Percentiles rank a stretch among this genome's conserved stretches.
Evolutionary conservation across 495 filamentous ascomycete species (phyloP).

Genomic region (Hypoxylon cercidicola): DNA sequence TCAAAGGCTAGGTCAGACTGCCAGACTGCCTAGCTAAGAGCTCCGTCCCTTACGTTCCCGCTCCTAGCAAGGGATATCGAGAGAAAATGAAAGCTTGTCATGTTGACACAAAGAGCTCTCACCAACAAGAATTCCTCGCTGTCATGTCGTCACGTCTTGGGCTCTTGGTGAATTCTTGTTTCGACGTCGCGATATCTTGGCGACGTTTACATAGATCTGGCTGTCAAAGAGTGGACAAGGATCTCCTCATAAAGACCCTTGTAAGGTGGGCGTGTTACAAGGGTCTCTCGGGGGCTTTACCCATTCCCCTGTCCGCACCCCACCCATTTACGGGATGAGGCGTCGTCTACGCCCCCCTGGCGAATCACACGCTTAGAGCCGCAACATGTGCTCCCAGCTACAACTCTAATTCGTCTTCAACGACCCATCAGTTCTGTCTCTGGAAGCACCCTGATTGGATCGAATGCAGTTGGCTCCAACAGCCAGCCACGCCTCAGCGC

Average conservation of each 20-base stretch:
- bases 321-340: constrained; percentile 28
- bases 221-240: background rate
- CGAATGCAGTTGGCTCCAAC: constrained; percentile 4
- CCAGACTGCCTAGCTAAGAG: constrained; percentile 5
- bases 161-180: constrained; percentile 43
- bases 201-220: constrained; percentile 21
- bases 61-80: no score
- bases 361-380: constrained; percentile 37
- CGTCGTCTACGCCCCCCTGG: constrained; percentile 6
- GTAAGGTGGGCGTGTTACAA: background rate
- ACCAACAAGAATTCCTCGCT: constrained; percentile 23
- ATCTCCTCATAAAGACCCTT: background rate
- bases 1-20: no score
- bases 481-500: constrained; percentile 20
- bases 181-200: constrained; percentile 30
- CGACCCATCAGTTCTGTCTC: constrained; percentile 1
- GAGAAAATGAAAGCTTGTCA: constrained; percentile 4
- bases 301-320: constrained; percentile 10
- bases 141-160: constrained; percentile 19
- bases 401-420: constrained; percentile 45
- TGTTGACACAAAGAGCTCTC: background rate
- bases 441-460: constrained; percentile 6
- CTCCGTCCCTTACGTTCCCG: constrained; percentile 4
- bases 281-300: background rate
- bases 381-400: constrained; percentile 41